These are phyloP conservation scores for Xylaria sp. DNA, from an alignment of 2,329 filamentous ascomycete species.

Conservation along the genomic window DNA sequence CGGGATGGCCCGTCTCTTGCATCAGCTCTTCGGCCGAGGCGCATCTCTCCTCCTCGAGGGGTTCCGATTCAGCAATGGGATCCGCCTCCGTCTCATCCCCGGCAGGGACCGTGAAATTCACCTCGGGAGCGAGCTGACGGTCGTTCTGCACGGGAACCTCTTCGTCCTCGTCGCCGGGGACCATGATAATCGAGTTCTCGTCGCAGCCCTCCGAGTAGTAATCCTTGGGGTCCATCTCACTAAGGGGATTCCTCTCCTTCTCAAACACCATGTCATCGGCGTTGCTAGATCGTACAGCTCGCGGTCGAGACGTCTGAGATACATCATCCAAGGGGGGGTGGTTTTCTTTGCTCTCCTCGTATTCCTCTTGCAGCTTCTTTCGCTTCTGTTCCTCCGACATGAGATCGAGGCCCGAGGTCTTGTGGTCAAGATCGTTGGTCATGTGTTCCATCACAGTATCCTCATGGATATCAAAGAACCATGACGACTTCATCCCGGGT, in stretches of 20 bases:
- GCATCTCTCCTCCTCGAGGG: constrained; percentile 35
- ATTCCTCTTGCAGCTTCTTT: constrained; percentile 60
- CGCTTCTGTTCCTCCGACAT: constrained; percentile 83
- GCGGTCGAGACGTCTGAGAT: constrained; percentile 62
- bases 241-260: constrained; percentile 71
- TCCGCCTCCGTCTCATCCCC: not conserved
- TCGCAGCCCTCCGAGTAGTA: constrained; percentile 75
- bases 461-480: constrained; percentile 95
- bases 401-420: constrained; percentile 86
- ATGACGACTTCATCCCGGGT: constrained; percentile 68
- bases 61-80: not conserved
- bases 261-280: constrained; percentile 69
- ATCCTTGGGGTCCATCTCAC: constrained; percentile 73
- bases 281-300: constrained; percentile 48
- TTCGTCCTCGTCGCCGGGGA: constrained; percentile 69
- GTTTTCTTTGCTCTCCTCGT: constrained; percentile 85
- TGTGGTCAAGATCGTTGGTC: constrained; percentile 92
- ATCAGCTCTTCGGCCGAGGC: constrained; percentile 53
- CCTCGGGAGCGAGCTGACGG: constrained; percentile 45
- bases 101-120: constrained; percentile 41
- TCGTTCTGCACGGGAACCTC: constrained; percentile 41
- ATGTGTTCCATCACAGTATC: constrained; percentile 91
- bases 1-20: constrained; percentile 49
- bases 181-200: constrained; percentile 67
- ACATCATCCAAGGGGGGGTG: constrained; percentile 78